Conservation (phyloP, 495 filamentous ascomycete species). For the Tetracladium marchalianum region DNA sequence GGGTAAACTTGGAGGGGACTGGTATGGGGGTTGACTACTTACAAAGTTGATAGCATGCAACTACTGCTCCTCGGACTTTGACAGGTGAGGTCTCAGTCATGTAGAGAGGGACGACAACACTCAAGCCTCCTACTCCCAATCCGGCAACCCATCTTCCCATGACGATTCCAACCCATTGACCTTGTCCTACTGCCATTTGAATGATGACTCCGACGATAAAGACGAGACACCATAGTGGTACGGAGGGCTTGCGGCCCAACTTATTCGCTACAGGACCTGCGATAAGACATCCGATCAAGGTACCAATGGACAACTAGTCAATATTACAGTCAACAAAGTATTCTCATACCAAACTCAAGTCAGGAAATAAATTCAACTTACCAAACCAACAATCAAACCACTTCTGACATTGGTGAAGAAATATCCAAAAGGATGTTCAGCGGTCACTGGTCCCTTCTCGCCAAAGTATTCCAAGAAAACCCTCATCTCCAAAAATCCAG, state of each 20-base stretch:
- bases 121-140: conserved; percentile 60
- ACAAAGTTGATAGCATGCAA: conserved; percentile 26
- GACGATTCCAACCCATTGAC: conserved; percentile 51
- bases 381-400: conserved; percentile 46
- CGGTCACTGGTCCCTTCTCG: conserved; percentile 15
- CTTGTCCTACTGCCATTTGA: conserved; percentile 53
- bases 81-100: conserved; percentile 58
- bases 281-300: conserved; percentile 68
- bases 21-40: conserved; percentile 10
- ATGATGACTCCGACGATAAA: conserved; percentile 73
- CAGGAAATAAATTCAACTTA: conserved; percentile 25
- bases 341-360: conserved; percentile 19
- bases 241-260: conserved; percentile 59
- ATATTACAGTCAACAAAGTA: conserved; percentile 23
- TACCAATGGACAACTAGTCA: conserved; percentile 69
- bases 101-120: conserved; percentile 65
- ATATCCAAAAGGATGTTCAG: conserved; percentile 37
- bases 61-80: conserved; percentile 57
- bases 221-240: conserved; percentile 55
- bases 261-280: conserved; percentile 61
- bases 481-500: conserved; percentile 51
- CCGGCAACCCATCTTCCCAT: conserved; percentile 52
- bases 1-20: neutral
- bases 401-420: conserved; percentile 42
- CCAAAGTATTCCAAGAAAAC: conserved; percentile 38